Evolutionary conservation across 1,139 yeast species (phyloP).

Genomic region (Kodamaea anthophila): DNA sequence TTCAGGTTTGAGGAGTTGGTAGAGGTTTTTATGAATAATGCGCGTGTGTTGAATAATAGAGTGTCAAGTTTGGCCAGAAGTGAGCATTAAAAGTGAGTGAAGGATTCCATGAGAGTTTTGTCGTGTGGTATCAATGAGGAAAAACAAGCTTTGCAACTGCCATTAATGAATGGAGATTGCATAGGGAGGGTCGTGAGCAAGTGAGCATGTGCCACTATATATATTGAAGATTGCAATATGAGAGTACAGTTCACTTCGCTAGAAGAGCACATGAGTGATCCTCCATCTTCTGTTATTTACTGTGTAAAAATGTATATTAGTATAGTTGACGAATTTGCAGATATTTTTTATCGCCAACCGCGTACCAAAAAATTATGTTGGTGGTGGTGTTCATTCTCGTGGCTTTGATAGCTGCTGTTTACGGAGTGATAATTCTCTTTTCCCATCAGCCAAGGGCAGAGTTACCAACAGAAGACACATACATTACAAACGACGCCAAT

Average conservation of each 20-base stretch:
- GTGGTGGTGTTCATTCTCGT: constrained; percentile 9
- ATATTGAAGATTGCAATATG: no score
- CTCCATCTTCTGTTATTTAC: no score
- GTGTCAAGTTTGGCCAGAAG: constrained; percentile 37
- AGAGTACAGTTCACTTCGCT: no score
- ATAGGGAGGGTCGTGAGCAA: no score
- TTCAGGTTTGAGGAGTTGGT: constrained; percentile 64
- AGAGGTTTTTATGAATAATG: constrained; percentile 68
- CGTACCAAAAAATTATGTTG: no score
- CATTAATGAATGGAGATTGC: no score
- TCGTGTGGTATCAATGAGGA: neutral
- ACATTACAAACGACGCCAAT: constrained; percentile 32
- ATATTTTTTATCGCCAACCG: no score
- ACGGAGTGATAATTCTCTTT: constrained; percentile 39
- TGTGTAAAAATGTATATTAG: no score
- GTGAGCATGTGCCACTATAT: no score
- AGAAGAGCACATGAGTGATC: no score
- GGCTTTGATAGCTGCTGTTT: constrained; percentile 19
- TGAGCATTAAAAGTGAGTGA: constrained; percentile 1
- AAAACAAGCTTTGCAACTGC: no score
- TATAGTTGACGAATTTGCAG: no score
- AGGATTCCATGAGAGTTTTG: neutral
- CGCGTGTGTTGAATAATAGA: constrained; percentile 44
- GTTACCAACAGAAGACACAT: constrained; percentile 44
- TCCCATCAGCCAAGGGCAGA: constrained; percentile 64